Conservation (phyloP, 2,329 filamentous ascomycete genomes). For the Raffaelea deltoideospora region DNA sequence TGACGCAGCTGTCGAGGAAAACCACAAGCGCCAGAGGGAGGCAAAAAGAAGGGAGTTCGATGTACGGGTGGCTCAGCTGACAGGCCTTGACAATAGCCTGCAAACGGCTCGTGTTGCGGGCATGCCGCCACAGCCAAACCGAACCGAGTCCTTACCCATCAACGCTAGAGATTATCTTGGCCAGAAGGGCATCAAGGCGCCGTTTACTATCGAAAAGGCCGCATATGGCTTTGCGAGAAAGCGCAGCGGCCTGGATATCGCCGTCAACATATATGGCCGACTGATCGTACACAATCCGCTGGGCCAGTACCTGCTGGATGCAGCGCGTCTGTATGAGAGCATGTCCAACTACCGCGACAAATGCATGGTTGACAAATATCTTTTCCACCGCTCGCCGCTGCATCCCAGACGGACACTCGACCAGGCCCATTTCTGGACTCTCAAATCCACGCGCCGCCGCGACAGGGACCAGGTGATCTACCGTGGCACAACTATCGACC, state of each 20-base stretch:
- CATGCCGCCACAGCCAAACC: no score
- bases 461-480: slow-evolving; percentile 29
- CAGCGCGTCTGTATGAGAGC: slow-evolving; percentile 19
- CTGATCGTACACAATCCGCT: background rate
- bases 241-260: background rate
- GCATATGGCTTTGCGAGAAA: background rate
- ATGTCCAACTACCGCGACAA: slow-evolving; percentile 21
- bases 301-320: slow-evolving; percentile 16
- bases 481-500: slow-evolving; percentile 15
- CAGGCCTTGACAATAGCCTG: no score
- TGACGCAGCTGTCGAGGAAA: slow-evolving; percentile 4
- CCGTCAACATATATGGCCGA: background rate
- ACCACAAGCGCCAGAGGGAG: background rate
- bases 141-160: background rate
- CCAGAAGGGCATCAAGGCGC: background rate
- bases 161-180: background rate
- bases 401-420: slow-evolving; percentile 31
- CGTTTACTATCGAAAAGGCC: background rate
- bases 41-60: background rate
- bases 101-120: no score
- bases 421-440: slow-evolving; percentile 27
- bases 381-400: slow-evolving; percentile 18
- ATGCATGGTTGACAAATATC: slow-evolving; percentile 17
- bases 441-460: slow-evolving; percentile 21
- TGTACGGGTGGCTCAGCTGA: no score